Conservation (phyloP, 306 rosid genomes). For the Vachellia collinsii region DNA sequence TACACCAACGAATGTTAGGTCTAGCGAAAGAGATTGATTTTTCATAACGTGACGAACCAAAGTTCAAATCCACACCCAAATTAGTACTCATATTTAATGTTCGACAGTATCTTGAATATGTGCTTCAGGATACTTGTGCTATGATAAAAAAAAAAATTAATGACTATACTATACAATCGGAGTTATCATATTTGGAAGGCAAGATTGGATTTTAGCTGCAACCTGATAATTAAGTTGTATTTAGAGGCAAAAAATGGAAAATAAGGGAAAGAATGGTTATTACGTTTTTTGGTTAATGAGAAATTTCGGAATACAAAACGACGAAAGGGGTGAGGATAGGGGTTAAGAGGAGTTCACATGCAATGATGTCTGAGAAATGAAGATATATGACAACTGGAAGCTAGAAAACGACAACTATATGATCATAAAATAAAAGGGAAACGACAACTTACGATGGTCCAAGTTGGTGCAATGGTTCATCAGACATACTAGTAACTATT, state of each 20-base stretch:
- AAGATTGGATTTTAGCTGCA: conserved; percentile 13
- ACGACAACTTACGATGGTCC: background rate
- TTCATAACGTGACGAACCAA: too few species aligned
- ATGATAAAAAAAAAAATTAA: too few species aligned
- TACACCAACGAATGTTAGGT: too few species aligned
- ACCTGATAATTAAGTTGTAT: too few species aligned
- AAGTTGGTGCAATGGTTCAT: background rate
- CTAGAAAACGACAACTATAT: background rate
- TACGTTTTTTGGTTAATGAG: background rate
- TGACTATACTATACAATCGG: too few species aligned
- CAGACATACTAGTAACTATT: background rate
- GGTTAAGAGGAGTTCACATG: background rate
- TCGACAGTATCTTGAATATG: too few species aligned
- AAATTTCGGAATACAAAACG: background rate
- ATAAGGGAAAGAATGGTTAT: background rate
- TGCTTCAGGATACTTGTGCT: too few species aligned
- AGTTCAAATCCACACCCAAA: too few species aligned
- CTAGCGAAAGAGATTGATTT: too few species aligned
- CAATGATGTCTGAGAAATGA: background rate
- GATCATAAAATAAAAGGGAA: background rate
- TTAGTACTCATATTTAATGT: too few species aligned
- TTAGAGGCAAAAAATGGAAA: background rate
- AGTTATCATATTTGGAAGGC: background rate
- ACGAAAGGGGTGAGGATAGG: background rate
- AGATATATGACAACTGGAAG: background rate